Base-by-base conservation (phyloP, 106 monocot species). In the Allium sativum region DNA sequence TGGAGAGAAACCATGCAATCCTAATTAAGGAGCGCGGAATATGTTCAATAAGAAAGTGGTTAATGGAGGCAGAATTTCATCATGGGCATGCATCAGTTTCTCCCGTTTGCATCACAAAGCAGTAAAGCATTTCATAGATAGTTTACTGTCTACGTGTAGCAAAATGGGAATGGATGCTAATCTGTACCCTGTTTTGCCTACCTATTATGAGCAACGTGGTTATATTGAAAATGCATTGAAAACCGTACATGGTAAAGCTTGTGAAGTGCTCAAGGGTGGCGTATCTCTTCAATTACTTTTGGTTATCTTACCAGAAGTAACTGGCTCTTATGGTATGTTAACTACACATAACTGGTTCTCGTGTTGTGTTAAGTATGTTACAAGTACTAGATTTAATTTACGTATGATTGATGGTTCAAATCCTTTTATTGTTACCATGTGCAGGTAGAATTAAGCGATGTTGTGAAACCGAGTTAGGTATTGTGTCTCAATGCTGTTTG, bases 251-350 rank as follows among this genome's bases (percentile, higher is more conserved):
- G 16, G 15, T 31, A 21, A 21, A 64, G 31, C 50, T 48, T 14
- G 8, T 48, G 18, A 10, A 19, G 45, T 10, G 5, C 19, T 62
- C 4, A 55, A 22, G n/a, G 53, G 71, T 14, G 59, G n/a, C n/a
- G n/a, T 67, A n/a, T n/a, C n/a, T 7, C 76, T 94, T 8, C 79
- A 89, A 17, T 59, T 94, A 65, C 65, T 94, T 9, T 56, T 94
- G 52, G 46, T 94, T 58, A 48, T 94, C 45, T 61, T 94, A 10
- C 93, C 93, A 18, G 89, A 89, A 7, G 12, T 18, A 0, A 76
- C 62, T 18, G 86, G 86, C 4, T 78, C 19, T 48, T 94, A 94
- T 74, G 83, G 93, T 86, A 77, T 45, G 73, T 18, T n/a, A n/a
- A n/a, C n/a, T n/a, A n/a, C n/a, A n/a, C n/a, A n/a, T n/a, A n/a